These are phyloP conservation scores for Neckera pumila DNA, from an alignment of 225 moss, liverwort and hornwort species.

Conservation along the genomic window DNA sequence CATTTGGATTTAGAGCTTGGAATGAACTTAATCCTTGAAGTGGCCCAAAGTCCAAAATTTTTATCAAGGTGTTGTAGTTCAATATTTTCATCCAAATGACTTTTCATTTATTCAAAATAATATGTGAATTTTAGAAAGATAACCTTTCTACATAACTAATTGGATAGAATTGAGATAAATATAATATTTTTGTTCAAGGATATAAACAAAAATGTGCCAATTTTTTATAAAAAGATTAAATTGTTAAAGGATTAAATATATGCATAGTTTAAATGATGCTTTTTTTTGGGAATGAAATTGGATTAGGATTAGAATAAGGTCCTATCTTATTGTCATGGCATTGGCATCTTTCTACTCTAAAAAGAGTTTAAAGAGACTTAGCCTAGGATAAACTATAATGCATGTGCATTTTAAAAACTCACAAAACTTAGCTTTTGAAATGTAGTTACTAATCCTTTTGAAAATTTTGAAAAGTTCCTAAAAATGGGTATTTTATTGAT, in stretches of 20 bases:
- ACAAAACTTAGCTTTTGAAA: too few species aligned
- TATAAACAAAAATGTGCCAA: background rate
- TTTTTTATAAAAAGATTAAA: too few species aligned
- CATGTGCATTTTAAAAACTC: too few species aligned
- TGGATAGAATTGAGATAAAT: background rate
- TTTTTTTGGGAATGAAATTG: background rate
- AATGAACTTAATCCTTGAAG: background rate
- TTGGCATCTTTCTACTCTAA: background rate
- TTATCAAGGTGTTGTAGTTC: background rate
- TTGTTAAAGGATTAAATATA: background rate
- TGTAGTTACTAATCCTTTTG: too few species aligned
- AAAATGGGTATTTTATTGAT: too few species aligned
- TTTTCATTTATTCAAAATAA: background rate
- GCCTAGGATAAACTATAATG: too few species aligned
- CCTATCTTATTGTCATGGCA: background rate
- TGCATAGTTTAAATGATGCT: background rate
- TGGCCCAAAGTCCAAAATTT: rapidly evolving
- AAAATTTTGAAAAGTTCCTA: too few species aligned
- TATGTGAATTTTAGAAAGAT: background rate
- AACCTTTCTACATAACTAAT: background rate
- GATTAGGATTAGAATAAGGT: background rate
- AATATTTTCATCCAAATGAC: background rate
- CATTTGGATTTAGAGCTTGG: background rate
- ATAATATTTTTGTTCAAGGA: background rate
- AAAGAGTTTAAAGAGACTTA: too few species aligned